phyloP scores from a whole-genome alignment of 345 rosid species.

The Gossypium anomalum region DNA sequence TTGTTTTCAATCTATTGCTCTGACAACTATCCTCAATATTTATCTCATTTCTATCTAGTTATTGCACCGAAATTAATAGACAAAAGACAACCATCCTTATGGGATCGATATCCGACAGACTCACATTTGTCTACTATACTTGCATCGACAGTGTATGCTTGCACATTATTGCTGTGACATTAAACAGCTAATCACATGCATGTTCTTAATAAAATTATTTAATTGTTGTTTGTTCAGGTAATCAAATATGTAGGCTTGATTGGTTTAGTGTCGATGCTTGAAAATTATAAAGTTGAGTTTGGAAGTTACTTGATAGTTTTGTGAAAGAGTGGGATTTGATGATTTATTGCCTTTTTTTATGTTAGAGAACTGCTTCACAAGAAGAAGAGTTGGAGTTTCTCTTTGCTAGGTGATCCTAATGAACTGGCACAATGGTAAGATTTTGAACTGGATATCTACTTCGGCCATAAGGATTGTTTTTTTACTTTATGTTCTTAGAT shows the following conservation, averaged over 20 bases:
- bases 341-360: constrained; percentile 4
- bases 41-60: no score
- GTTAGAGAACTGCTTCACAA: constrained; percentile 61
- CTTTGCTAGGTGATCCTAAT: constrained; percentile 65
- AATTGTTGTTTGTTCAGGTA: constrained; percentile 58
- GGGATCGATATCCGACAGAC: no score
- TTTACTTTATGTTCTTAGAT: no score
- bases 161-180: no score
- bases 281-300: not conserved
- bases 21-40: no score
- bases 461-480: not conserved
- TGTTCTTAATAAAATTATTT: constrained; percentile 71
- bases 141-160: no score
- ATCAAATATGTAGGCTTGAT: not conserved
- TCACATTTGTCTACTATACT: no score
- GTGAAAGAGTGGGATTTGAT: not conserved
- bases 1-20: no score
- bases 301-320: not conserved
- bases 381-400: constrained; percentile 74
- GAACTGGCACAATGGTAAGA: constrained; percentile 19
- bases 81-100: no score
- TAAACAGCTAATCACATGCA: constrained; percentile 49
- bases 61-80: no score
- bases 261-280: not conserved
- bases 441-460: not conserved